Base-by-base conservation (phyloP, 2,329 filamentous ascomycete species). In the Fusarium abutilonis region DNA sequence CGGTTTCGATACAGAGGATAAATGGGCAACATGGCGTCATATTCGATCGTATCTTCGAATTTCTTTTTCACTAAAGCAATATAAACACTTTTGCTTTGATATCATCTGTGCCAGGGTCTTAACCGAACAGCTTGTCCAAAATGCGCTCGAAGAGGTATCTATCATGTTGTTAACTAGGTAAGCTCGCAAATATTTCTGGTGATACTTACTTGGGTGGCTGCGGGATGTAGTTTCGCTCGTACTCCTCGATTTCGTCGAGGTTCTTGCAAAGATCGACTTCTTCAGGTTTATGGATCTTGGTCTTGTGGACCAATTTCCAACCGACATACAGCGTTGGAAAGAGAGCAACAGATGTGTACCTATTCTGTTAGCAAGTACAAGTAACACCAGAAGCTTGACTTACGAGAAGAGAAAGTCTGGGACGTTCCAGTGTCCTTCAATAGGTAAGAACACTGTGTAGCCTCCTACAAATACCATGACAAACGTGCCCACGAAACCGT, bases 381-480 rank as follows among this genome's bases (percentile, higher is more conserved):
- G 14, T 7, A 2, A 38, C 10, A 2, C 9, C 21, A 47, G 3
- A 14, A 14, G 1, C n/a, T 28, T n/a, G 17, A 78, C 82, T 78
- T 67, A 86, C 75, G 87, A 89, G 74, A 92, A 92, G 26, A 94
- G 74, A 72, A 94, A 95, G 7, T 84, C 86, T 7, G 88, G 82
- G 0, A 89, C 72, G 56, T 86, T 82, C 91, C 89, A 94, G 5
- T 82, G 81, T 1, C 83, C 79, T 0, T 76, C 70, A 1, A 76
- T 17, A 0, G 89, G 87, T 41, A 93, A 73, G 68, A 94, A 95
- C 1, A 93, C 89, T 0, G 87, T 83, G 62, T 93, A 94, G 0
- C 91, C 91, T 9, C 89, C 86, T 2, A 93, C 86, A 66, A 93
- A 86, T 0, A 87, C 84, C 87, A 94, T 93, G 62, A 90, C 74